Evolutionary conservation across 116 monocot species (phyloP), one percentile per base, ranked within the genome.

Genomic region (Iris pallida): DNA sequence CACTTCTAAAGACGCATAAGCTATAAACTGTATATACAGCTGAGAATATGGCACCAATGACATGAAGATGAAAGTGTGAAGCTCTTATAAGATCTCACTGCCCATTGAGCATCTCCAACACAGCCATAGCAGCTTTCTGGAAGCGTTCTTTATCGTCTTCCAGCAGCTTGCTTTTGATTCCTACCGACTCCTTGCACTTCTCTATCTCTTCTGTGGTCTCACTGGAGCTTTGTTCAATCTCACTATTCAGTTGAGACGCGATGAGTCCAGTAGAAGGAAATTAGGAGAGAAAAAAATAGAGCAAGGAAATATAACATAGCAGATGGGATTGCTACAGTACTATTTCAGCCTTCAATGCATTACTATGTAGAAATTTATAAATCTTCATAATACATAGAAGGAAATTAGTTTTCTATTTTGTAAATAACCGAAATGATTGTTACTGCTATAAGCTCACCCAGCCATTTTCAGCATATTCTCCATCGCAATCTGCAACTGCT

Each of bases 41-140:
- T n/a, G n/a, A n/a, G n/a, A n/a, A n/a, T n/a, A n/a, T n/a, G n/a
- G n/a, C n/a, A n/a, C n/a, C n/a, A n/a, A n/a, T n/a, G n/a, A n/a
- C n/a, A n/a, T n/a, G n/a, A n/a, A n/a, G n/a, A n/a, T n/a, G n/a
- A n/a, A n/a, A n/a, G n/a, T n/a, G n/a, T n/a, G n/a, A n/a, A n/a
- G n/a, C n/a, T n/a, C n/a, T n/a, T n/a, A n/a, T n/a, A n/a, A n/a
- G n/a, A n/a, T n/a, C n/a, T n/a, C n/a, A n/a, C n/a, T n/a, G n/a
- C n/a, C 54, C 66, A 61, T 68, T 64, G 57, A 86, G 80, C 78
- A 90, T 81, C 59, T 86, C 76, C 70, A 90, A 19, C 63, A 83
- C 90, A 68, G 80, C 80, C 14, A 83, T 67, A 42, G 81, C 86
- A 68, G 80, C 82, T 76, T 81, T 90, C 62, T 86, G 78, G 55